A percentile compares a stretch with the other conserved stretches of the same genome.
Conservation (phyloP, 345 rosid genomes). For the Eucalyptus tenuipes region DNA sequence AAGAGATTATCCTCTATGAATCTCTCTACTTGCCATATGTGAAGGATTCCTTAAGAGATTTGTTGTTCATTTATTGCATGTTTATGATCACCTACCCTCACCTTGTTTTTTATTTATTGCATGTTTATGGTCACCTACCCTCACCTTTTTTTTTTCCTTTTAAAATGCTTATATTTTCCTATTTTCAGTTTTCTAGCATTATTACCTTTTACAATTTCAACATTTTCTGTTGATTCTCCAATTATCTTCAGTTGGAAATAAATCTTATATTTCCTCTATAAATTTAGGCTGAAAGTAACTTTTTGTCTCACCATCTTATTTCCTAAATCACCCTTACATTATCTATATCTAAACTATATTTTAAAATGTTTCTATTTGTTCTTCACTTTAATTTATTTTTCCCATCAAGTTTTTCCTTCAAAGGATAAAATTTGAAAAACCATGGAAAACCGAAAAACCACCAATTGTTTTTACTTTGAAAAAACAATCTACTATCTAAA, state of each 20-base stretch:
- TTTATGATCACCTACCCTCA: neutral
- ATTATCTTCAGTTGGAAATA: neutral
- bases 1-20: neutral
- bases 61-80: neutral
- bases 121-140: neutral
- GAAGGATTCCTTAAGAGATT: neutral
- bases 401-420: neutral
- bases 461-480: neutral
- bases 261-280: neutral
- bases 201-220: neutral
- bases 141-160: neutral
- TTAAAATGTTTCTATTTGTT: neutral
- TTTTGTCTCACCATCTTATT: neutral
- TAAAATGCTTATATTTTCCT: neutral
- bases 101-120: neutral
- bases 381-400: neutral
- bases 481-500: neutral
- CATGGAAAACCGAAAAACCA: neutral
- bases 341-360: neutral
- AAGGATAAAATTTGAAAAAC: neutral
- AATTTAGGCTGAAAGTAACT: neutral
- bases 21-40: neutral
- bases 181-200: neutral
- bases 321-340: neutral
- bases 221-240: neutral